Conservation (phyloP, 2,329 filamentous ascomycete genomes). For the Elsinoe australis region DNA sequence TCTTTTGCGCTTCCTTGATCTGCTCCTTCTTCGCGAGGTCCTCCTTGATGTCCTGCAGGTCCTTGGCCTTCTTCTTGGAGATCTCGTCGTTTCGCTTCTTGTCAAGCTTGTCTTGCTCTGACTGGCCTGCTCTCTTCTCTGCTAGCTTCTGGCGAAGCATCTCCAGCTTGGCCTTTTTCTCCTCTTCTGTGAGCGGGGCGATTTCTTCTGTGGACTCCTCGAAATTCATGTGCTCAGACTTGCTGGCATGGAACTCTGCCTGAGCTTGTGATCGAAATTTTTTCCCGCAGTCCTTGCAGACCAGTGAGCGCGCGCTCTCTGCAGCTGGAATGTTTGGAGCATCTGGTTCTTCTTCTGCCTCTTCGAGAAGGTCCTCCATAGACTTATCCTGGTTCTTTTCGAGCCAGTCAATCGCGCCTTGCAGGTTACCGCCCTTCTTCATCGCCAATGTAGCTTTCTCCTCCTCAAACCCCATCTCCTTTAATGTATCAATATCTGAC, state of each 20-base stretch:
- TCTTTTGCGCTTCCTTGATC: conserved; percentile 80
- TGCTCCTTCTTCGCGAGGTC: conserved; percentile 81
- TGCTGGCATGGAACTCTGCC: conserved; percentile 83
- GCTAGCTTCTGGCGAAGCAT: conserved; percentile 66
- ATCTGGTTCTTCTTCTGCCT: conserved; percentile 36
- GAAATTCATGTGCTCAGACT: conserved; percentile 87
- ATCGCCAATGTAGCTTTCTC: conserved; percentile 75
- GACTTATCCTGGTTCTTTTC: conserved; percentile 84
- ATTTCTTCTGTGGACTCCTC: conserved; percentile 89
- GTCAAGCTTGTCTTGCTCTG: conserved; percentile 68
- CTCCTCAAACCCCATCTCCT: conserved; percentile 72
- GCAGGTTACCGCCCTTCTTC: conserved; percentile 72
- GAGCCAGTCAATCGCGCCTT: conserved; percentile 89
- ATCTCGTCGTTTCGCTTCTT: conserved; percentile 79
- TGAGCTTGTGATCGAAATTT: conserved; percentile 73
- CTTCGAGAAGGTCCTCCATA: conserved; percentile 65
- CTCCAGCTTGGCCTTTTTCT: conserved; percentile 72
- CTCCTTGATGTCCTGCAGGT: conserved; percentile 83
- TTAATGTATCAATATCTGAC: conserved; percentile 52
- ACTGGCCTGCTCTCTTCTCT: conserved; percentile 62
- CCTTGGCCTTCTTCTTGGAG: conserved; percentile 79
- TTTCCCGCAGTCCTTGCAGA: conserved; percentile 94
- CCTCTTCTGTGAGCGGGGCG: conserved; percentile 79
- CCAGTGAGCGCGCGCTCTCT: conserved; percentile 66
- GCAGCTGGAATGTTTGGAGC: conserved; percentile 60